Evolutionary conservation across 129 eudicot species (phyloP), one percentile per base, ranked within the genome.

Genomic region (Lactuca saligna): DNA sequence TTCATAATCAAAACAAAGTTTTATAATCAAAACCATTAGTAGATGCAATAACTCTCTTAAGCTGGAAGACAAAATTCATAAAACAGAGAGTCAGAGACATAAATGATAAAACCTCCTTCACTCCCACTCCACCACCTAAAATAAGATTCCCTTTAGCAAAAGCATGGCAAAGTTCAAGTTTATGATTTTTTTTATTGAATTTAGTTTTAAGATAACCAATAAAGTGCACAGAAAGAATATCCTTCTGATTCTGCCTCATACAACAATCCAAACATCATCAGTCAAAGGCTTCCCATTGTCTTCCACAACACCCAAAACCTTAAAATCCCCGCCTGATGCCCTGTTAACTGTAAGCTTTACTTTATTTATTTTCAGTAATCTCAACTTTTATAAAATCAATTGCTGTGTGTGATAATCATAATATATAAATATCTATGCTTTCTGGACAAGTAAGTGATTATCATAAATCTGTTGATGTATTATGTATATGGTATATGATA

Each of bases 241-340:
- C 95, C 95, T 57, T 78, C 84, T 69, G 92, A 89, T 71, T 80
- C 81, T 82, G 95, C 92, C 70, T 86, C 95, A 50, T 93, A 89
- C 81, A 82, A 71, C 71, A 97, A 89, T 81, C 99, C 99, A 59
- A 86, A 81, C 63, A 38, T 56, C 80, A 93, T 89, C 81, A 73
- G 84, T 64, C 92, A 89, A 69, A 85, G 88, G 88, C 99, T 93
- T 60, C 90, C 95, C 0, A 54, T 89, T 73, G 63, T 87, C 72
- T 78, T 82, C 86, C 92, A 82, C 58, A 89, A 83, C 83, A 86
- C 91, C 70, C 84, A 92, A 81, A 92, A 88, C 86, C 98, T 88
- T 66, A 67, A 55, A 58, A 17, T 88, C 70, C 68, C 76, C 53
- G 80, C 68, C 76, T 57, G 80, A 64, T 56, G 79, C 61, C 57